Evolutionary conservation across 2,329 filamentous ascomycete genomes (phyloP), one percentile per base, ranked within the genome.

Genomic region (Ilyonectria destructans): DNA sequence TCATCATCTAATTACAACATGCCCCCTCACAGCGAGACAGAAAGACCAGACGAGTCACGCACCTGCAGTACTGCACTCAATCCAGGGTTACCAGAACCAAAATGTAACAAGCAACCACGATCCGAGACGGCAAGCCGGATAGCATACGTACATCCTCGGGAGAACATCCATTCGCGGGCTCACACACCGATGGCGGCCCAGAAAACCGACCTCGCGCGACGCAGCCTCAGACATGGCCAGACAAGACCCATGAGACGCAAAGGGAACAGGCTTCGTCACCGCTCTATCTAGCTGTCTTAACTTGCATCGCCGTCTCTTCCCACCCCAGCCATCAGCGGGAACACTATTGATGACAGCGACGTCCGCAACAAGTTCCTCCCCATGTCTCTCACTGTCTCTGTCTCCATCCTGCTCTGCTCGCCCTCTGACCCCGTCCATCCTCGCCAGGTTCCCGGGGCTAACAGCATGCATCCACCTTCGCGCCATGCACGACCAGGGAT

Each of bases 401-500:
- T 49, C 33, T 45, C 29, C 45, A 49, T 37, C 5, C 33, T 46
- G n/a, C 51, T 35, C 29, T 29, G 17, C 31, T 57, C 33, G 35
- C 56, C 23, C 23, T 57, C 48, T 19, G 35, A 9, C 45, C 52
- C 29, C 46, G 23, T 19, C 33, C 23, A 48, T 57, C 23, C 48
- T 56, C 48, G 55, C 62, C 59, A 54, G 49, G 43, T 62, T 60
- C 59, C 57, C 35, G 56, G 63, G 23, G 62, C 58, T 35, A 57
- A 45, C 56, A 65, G 23, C 58, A 40, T 46, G 45, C 56, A 60
- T 57, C 40, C 52, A 58, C 56, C 43, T 52, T 64, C 57, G 54
- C 57, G 55, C 45, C 55, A 57, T 65, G 65, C 58, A 68, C 40
- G 58, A 51, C 61, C 54, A 45, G 58, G 58, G 31, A 45, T 31